phyloP scores from a whole-genome alignment of 179 eudicot genomes.

The Actinidia arguta region DNA sequence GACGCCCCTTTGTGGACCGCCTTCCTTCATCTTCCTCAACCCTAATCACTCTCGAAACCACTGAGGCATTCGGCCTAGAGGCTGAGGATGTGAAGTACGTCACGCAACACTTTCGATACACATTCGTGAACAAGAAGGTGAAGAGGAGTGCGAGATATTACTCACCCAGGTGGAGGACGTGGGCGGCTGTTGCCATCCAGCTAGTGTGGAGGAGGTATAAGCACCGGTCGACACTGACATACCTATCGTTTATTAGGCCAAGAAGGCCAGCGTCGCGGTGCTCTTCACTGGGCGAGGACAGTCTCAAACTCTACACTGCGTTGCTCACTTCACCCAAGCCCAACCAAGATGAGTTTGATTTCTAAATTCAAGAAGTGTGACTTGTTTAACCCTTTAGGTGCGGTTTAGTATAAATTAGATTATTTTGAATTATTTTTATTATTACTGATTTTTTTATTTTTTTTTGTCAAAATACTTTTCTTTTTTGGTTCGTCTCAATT shows the following conservation, averaged over 20 bases:
- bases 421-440: too few species aligned
- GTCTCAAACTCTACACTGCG: conserved; percentile 83
- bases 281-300: conserved; percentile 83
- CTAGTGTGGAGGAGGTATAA: conserved; percentile 94
- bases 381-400: too few species aligned
- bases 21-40: conserved; percentile 95
- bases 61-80: conserved; percentile 95
- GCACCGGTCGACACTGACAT: conserved; percentile 80
- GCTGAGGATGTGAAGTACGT: conserved; percentile 92
- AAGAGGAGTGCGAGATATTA: conserved; percentile 94
- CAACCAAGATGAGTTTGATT: conserved; percentile 85
- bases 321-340: conserved; percentile 95
- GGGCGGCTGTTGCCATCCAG: conserved; percentile 98
- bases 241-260: conserved; percentile 87
- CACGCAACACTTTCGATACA: conserved; percentile 90
- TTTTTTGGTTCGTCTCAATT: too few species aligned
- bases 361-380: conserved; percentile 29
- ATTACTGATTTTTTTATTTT: too few species aligned
- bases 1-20: conserved; percentile 83
- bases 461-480: too few species aligned
- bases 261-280: conserved; percentile 85
- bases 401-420: too few species aligned
- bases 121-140: conserved; percentile 86
- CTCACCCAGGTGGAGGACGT: conserved; percentile 98
- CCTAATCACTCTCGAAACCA: conserved; percentile 83